These are phyloP conservation scores for Cryptomeria japonica DNA, from an alignment of 75 land plant genomes.

Conservation along the genomic window DNA sequence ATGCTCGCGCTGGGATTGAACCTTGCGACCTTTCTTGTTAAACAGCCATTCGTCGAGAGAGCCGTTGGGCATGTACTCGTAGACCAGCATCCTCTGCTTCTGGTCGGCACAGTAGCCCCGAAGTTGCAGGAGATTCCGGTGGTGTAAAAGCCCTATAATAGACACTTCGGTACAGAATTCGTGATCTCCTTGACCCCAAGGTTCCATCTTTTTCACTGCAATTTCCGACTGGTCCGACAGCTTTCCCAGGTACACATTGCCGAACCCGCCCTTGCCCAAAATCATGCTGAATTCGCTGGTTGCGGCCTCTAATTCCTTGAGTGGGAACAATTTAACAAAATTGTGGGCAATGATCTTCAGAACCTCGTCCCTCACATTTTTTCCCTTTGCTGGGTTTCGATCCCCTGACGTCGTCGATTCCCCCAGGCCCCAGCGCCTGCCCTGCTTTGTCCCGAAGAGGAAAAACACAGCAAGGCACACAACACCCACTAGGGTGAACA, in stretches of 20 bases:
- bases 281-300: slow-evolving; percentile 26
- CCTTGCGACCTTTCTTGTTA: not conserved
- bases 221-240: slow-evolving; percentile 20
- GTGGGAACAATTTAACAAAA: not conserved
- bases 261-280: slow-evolving; percentile 43
- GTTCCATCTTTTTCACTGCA: slow-evolving; percentile 31
- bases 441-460: not conserved
- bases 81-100: not conserved
- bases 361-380: not conserved
- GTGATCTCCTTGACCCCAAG: slow-evolving; percentile 15
- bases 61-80: slow-evolving; percentile 10
- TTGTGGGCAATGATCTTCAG: not conserved
- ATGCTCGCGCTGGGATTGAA: not conserved
- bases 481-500: not conserved
- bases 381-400: not conserved
- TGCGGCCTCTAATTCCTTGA: slow-evolving; percentile 22
- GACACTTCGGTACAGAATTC: slow-evolving; percentile 33
- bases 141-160: slow-evolving; percentile 27
- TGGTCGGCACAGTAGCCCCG: slow-evolving; percentile 21
- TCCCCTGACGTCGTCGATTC: no score
- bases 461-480: not conserved
- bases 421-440: not conserved
- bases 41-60: slow-evolving; percentile 3
- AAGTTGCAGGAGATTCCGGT: slow-evolving; percentile 36
- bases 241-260: slow-evolving; percentile 34